phyloP scores from a whole-genome alignment of 2,329 filamentous ascomycete genomes.

The Cyphellophora europaea region DNA sequence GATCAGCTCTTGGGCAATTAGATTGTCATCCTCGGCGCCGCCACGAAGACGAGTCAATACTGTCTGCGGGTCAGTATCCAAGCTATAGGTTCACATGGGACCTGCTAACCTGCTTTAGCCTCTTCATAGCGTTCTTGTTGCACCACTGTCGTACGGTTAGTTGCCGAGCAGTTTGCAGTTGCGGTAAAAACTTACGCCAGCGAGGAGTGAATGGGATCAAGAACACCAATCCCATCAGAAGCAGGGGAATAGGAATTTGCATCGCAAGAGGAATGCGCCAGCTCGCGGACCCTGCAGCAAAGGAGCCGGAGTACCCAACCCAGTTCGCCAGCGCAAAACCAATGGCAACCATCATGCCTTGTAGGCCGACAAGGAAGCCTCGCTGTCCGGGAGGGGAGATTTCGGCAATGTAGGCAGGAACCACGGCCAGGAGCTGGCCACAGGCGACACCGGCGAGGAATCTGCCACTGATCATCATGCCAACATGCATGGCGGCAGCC shows the following conservation, averaged over 20 bases:
- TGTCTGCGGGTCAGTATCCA: background rate
- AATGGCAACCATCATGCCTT: conserved; percentile 8
- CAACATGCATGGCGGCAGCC: conserved; percentile 11
- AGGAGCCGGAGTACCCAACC: conserved; percentile 13
- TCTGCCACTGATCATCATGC: conserved; percentile 19
- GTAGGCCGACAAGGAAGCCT: conserved; percentile 12
- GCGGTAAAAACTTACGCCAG: conserved; percentile 8
- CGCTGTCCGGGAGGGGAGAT: conserved; percentile 10
- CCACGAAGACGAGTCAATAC: background rate
- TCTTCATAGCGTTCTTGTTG: background rate
- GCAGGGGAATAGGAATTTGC: conserved; percentile 9
- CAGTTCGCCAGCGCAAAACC: conserved; percentile 10
- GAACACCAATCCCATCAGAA: conserved; percentile 31
- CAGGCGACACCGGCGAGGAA: conserved; percentile 19
- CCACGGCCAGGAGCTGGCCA: conserved; percentile 20
- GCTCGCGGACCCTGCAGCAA: conserved; percentile 5
- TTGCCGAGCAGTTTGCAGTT: background rate
- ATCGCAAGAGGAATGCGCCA: conserved; percentile 13
- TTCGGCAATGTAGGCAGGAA: conserved; percentile 20
- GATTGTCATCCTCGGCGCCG: background rate
- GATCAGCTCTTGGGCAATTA: background rate
- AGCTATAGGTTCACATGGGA: background rate
- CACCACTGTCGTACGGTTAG: background rate
- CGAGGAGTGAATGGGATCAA: conserved; percentile 22
- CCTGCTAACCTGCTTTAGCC: too few species aligned